Evolutionary conservation across 2,329 filamentous ascomycete genomes (phyloP).

Genomic region (Trichoderma citrinoviride): DNA sequence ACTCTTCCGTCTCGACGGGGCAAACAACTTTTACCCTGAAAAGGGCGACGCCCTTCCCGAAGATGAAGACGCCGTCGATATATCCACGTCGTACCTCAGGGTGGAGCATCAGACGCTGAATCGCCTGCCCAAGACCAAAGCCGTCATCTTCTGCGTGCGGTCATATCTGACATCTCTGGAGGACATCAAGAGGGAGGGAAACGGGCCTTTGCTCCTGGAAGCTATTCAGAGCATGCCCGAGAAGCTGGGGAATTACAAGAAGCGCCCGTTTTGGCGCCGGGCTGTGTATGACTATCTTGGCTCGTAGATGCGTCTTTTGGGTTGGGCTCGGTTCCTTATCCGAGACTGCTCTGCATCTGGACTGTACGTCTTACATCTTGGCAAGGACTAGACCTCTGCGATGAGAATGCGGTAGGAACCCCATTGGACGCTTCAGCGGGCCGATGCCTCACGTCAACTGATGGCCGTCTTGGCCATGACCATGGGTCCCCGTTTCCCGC

Average conservation of each 20-base stretch:
- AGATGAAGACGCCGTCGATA: too few species aligned
- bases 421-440: neutral
- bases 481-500: neutral
- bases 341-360: too few species aligned
- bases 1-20: too few species aligned
- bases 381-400: neutral
- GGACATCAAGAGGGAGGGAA: neutral
- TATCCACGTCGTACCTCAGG: too few species aligned
- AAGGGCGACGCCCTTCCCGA: too few species aligned
- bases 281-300: neutral
- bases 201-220: neutral
- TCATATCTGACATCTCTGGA: too few species aligned
- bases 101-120: too few species aligned
- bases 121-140: too few species aligned
- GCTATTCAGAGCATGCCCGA: neutral
- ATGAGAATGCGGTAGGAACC: neutral
- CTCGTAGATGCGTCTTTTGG: neutral
- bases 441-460: neutral
- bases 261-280: neutral
- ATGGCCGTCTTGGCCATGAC: neutral
- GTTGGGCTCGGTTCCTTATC: neutral
- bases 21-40: too few species aligned
- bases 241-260: neutral
- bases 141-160: too few species aligned
- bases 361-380: neutral